Conservation (phyloP, 1,284 basidiomycete species). For the Ceratobasidium sp. region DNA sequence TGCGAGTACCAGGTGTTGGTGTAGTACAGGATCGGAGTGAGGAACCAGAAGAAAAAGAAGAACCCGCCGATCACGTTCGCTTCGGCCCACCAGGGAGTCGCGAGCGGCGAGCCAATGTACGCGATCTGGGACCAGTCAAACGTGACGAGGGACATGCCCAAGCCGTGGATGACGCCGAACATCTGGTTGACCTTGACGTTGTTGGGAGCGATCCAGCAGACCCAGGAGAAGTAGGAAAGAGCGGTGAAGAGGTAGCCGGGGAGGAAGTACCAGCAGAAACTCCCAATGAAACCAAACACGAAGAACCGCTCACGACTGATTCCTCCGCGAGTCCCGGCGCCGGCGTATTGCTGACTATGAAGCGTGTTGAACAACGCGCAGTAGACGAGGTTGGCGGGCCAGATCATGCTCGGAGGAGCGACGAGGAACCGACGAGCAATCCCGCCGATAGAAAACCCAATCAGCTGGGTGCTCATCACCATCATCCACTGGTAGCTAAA, state of each 20-base stretch:
- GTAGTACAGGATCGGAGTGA: slow-evolving; percentile 76
- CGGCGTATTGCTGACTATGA: slow-evolving; percentile 73
- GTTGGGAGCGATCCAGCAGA: slow-evolving; percentile 81
- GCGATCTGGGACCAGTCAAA: slow-evolving; percentile 71
- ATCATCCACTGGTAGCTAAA: slow-evolving; percentile 64
- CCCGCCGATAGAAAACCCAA: slow-evolving; percentile 77
- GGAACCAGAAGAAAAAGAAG: slow-evolving; percentile 80
- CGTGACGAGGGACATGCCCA: slow-evolving; percentile 62
- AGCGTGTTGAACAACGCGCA: slow-evolving; percentile 77
- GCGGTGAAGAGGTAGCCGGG: slow-evolving; percentile 81
- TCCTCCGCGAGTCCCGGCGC: slow-evolving; percentile 73
- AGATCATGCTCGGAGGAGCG: slow-evolving; percentile 83
- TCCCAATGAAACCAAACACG: slow-evolving; percentile 69
- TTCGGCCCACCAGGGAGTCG: slow-evolving; percentile 70
- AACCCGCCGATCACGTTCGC: slow-evolving; percentile 89
- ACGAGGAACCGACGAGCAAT: slow-evolving; percentile 75
- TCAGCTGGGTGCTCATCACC: slow-evolving; percentile 75
- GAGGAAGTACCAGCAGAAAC: slow-evolving; percentile 77
- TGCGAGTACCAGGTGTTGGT: slow-evolving; percentile 65
- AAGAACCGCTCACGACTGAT: slow-evolving; percentile 85
- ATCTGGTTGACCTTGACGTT: slow-evolving; percentile 72
- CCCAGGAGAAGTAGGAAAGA: slow-evolving; percentile 78
- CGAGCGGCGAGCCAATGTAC: slow-evolving; percentile 66
- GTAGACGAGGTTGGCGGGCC: slow-evolving; percentile 75
- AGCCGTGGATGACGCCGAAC: slow-evolving; percentile 75